Evolutionary conservation across 495 filamentous ascomycete genomes (phyloP), one percentile per base, ranked within the genome.

Genomic region (Staphylotrichum tortipilum): DNA sequence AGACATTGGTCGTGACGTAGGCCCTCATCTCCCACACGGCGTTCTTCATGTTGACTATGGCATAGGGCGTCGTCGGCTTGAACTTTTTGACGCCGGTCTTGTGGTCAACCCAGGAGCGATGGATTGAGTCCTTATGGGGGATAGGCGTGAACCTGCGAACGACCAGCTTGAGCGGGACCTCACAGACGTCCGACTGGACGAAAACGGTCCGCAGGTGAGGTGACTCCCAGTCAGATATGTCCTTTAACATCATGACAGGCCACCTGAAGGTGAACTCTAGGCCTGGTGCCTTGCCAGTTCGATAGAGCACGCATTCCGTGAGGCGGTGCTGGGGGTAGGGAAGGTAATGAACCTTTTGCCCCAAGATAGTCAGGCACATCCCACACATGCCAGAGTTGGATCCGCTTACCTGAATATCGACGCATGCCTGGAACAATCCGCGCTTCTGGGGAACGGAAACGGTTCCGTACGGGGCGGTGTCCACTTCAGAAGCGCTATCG

Each of bases 211-310:
- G 44, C 14, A 47, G 19, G n/a, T 54, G 26, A 9, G 14, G 12
- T 0, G 40, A 43, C 7, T 46, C 45, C 59, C 59, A 62, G 6
- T 53, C 47, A 11, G 21, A 26, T 31, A 56, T 56, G 42, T 58
- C 53, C 29, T 48, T 56, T 22, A 58, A 41, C 49, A 51, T 62
- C 56, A 54, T 56, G 15, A 49, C 48, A 3, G 50, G 48, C 59
- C 59, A 62, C 10, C 59, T 52, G n/a, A 31, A 29, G 18, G 35
- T 59, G 29, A 51, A 59, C 15, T 56, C 52, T 18, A 52, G 35
- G 4, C 59, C 59, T 10, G 56, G 47, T 2, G 47, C 52, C 15
- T 53, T 51, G 18, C 53, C 56, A 1, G 42, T 49, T 29, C 50
- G 34, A 33, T 53, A 62, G 6, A 56, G 23, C 3, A 41, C 48